A percentile compares a stretch with the other conserved stretches of the same genome.
Evolutionary conservation across 306 rosid genomes (phyloP).

Genomic region (Betula pendula): DNA sequence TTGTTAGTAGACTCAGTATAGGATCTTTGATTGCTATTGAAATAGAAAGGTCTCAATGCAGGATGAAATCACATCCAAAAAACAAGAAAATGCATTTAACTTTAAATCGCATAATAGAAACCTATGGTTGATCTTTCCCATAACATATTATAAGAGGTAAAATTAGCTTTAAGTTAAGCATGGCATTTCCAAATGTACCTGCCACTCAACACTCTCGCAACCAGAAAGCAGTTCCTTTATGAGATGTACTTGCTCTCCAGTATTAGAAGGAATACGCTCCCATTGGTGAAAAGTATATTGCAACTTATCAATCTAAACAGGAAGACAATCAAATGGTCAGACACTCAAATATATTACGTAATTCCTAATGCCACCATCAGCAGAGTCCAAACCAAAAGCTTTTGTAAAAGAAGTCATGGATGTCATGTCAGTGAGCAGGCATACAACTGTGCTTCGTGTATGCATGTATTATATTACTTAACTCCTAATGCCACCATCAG

Average conservation of each 20-base stretch:
- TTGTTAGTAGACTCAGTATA: not conserved
- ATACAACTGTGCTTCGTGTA: not conserved
- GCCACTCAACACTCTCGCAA: slow-evolving; percentile 93
- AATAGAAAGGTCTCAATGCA: not conserved
- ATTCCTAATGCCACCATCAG: slow-evolving; percentile 7
- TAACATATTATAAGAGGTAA: not conserved
- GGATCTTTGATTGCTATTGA: not conserved
- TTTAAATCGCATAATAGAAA: slow-evolving; percentile 4
- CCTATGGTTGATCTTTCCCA: not conserved
- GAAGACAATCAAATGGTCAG: slow-evolving; percentile 22
- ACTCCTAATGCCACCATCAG: too few species aligned
- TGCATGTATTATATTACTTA: not conserved
- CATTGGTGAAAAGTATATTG: slow-evolving; percentile 81
- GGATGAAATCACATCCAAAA: slow-evolving; percentile 4
- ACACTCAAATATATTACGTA: slow-evolving; percentile 18
- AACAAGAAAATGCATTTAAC: not conserved
- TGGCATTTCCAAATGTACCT: slow-evolving; percentile 46
- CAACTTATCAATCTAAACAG: slow-evolving; percentile 72
- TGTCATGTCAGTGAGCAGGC: not conserved
- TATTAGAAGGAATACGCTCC: slow-evolving; percentile 51
- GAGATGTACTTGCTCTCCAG: slow-evolving; percentile 57
- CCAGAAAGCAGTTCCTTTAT: slow-evolving; percentile 66
- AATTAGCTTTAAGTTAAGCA: not conserved
- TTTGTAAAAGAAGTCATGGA: not conserved
- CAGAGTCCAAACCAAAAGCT: slow-evolving; percentile 7